Percentiles rank a stretch among this genome's conserved stretches.
Conservation (phyloP, 257 asterid genomes). For the Fraxinus pennsylvanica region DNA sequence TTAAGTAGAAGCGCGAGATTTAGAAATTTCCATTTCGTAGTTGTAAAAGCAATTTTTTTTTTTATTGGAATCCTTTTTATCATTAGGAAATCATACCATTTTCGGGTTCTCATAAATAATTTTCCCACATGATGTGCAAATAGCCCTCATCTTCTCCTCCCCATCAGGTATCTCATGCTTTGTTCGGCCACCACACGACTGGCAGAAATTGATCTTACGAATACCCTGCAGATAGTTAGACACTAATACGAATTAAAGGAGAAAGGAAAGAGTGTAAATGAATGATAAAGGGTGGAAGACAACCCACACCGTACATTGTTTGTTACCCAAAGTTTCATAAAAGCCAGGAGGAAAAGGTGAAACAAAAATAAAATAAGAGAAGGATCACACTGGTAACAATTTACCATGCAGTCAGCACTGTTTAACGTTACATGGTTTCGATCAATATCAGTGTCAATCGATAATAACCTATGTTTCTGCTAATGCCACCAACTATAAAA, state of each 20-base stretch:
- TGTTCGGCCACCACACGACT: conserved; percentile 83
- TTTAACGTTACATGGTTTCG: neutral
- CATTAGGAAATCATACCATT: conserved; percentile 55
- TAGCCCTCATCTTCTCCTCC: conserved; percentile 81
- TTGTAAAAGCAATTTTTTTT: too few relatives aligned
- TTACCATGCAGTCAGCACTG: neutral
- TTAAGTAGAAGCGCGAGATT: too few relatives aligned
- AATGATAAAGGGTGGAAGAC: neutral
- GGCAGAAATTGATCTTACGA: conserved; percentile 79
- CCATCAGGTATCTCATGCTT: conserved; percentile 91
- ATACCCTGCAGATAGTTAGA: conserved; percentile 48
- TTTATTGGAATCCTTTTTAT: neutral
- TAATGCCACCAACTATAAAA: neutral
- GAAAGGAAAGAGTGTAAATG: neutral
- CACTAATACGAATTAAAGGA: conserved; percentile 19
- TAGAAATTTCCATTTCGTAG: too few relatives aligned
- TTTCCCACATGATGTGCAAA: conserved; percentile 76
- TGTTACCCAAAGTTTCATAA: neutral
- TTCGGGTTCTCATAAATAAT: conserved; percentile 91
- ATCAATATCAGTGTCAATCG: neutral
- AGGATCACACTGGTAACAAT: neutral
- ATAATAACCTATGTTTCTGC: too few relatives aligned
- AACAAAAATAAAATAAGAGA: too few relatives aligned
- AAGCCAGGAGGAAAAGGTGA: neutral
- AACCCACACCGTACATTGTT: neutral